These are phyloP conservation scores for Athelia psychrophila DNA, from an alignment of 1,284 basidiomycete species.

Conservation along the genomic window DNA sequence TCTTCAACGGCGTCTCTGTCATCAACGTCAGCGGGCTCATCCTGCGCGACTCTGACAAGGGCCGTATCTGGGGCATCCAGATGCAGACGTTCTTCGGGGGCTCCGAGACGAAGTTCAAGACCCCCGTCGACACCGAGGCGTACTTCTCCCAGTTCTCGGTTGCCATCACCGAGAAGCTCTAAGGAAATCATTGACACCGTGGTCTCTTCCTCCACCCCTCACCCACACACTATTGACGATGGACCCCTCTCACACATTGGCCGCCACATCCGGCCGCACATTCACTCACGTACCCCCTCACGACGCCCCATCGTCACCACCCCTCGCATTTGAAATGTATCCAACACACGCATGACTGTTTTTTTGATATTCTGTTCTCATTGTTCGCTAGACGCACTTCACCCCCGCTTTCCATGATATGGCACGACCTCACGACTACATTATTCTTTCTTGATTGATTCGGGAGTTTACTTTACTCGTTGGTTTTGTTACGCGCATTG, in stretches of 20 bases:
- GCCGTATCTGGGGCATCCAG: conserved; percentile 56
- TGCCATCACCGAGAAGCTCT: conserved; percentile 50
- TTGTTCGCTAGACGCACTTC: neutral
- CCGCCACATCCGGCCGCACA: neutral
- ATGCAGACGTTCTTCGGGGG: conserved; percentile 72
- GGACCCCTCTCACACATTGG: neutral
- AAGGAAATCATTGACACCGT: conserved; percentile 13
- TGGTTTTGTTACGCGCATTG: neutral
- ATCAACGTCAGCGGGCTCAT: conserved; percentile 50
- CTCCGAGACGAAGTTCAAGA: neutral
- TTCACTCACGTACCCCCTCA: neutral
- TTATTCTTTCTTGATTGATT: neutral
- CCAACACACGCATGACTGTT: neutral
- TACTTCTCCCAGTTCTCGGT: conserved; percentile 68
- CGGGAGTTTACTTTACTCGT: neutral
- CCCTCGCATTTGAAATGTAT: neutral
- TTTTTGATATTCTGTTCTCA: neutral
- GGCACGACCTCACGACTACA: too few species aligned
- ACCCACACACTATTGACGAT: neutral
- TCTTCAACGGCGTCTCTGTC: conserved; percentile 55
- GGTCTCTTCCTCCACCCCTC: too few species aligned
- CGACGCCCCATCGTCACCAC: neutral
- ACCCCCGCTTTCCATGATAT: neutral
- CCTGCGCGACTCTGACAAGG: conserved; percentile 39
- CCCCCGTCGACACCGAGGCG: conserved; percentile 51